Evolutionary conservation across 129 eudicot genomes (phyloP), one percentile per base, ranked within the genome.

Genomic region (Centaurea solstitialis): DNA sequence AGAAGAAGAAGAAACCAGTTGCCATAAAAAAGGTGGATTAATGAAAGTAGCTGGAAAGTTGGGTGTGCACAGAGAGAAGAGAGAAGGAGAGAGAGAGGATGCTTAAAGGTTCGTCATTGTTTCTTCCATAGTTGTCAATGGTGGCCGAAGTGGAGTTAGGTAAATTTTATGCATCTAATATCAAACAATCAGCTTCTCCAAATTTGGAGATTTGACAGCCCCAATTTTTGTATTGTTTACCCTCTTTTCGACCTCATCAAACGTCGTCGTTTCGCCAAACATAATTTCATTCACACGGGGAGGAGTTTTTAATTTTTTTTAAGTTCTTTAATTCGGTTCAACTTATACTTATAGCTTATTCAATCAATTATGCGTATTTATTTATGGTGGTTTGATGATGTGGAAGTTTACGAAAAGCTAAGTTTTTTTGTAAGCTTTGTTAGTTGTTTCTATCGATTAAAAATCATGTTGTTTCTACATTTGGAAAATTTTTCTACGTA

Each of bases 81-180:
- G 30, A 26, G 30, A 26, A 2, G 30, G 30, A 26, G 30, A 2
- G 82, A 53, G 73, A 76, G 87, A 78, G 80, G 84, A 85, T 85
- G 88, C 88, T 85, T 85, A 72, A 85, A 85, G 88, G 72, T 85
- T 85, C 84, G 73, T 79, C 86, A 77, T 84, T n/a, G n/a, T n/a
- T n/a, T 26, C 30, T 26, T 30, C 80, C 69, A 84, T 67, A 83
- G 80, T 75, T 84, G 80, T 70, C 84, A 84, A 72, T 76, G 66
- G 72, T 76, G 76, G 76, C 39, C 72, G 33, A 47, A 79, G 88
- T 85, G 85, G 85, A 80, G 88, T 85, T 85, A 80, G 87, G 87
- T 85, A 70, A 68, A 61, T 67, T 74, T 50, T 72, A 24, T 21
- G 65, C 23, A 81, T 78, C 74, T 69, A 43, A 1, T 26, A 26